These are phyloP conservation scores for Prosopis cineraria DNA, from an alignment of 306 rosid genomes.

Conservation along the genomic window DNA sequence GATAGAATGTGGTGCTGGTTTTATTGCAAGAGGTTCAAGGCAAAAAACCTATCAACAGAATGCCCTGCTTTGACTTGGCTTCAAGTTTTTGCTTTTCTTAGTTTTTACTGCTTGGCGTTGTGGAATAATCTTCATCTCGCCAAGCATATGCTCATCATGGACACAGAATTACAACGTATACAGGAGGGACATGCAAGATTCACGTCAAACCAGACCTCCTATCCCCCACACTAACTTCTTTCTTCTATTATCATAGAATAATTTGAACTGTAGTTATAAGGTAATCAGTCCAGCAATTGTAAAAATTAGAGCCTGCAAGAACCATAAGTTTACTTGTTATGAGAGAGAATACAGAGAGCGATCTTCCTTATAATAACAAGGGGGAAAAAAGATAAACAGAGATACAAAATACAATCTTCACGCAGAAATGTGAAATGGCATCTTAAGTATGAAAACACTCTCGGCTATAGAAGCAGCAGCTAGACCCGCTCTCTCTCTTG, in stretches of 20 bases:
- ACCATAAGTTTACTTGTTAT: slow-evolving; percentile 16
- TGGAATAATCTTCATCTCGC: not conserved
- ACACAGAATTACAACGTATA: not conserved
- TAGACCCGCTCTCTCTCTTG: slow-evolving; percentile 90
- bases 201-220: slow-evolving; percentile 2
- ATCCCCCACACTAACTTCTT: not conserved
- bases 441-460: slow-evolving; percentile 31
- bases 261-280: slow-evolving; percentile 29
- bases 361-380: not conserved
- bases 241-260: slow-evolving; percentile 1
- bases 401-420: not conserved
- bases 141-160: not conserved
- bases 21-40: not conserved
- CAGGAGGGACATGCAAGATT: not conserved
- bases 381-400: not conserved
- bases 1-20: not conserved
- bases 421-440: not conserved
- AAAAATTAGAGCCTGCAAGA: slow-evolving; percentile 66
- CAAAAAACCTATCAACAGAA: not conserved
- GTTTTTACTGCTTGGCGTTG: not conserved
- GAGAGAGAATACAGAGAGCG: not conserved
- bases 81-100: not conserved
- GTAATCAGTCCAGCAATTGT: slow-evolving; percentile 51
- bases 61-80: not conserved
- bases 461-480: slow-evolving; percentile 94